Base-by-base conservation (phyloP, 2,329 filamentous ascomycete species). In the Phoma sp. region DNA sequence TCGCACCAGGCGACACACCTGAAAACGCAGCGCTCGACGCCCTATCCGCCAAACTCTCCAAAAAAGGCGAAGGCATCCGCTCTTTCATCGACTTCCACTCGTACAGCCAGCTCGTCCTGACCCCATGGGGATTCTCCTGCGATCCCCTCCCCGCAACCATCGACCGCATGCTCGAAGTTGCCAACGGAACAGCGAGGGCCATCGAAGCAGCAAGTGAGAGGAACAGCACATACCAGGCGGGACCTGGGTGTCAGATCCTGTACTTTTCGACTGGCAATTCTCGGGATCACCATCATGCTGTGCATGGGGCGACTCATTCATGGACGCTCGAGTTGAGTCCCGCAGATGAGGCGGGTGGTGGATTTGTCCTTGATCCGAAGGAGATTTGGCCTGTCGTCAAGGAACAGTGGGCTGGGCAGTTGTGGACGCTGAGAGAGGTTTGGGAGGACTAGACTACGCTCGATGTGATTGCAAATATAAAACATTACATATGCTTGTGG, bases 61-160 rank as follows among this genome's bases (percentile, higher is more conserved):
- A 73, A 1, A 65, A 65, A 8, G 63, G 62, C 2, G 74, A 79
- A 46, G 82, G 83, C 0, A 77, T 88, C 36, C 82, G 84, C 63
- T 78, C 87, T 0, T 89, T 82, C 67, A 82, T 88, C 49, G 86
- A 89, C 72, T 85, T 82, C 71, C 86, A 89, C 74, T 81, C 82
- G 0, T 89, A 86, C 69, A 81, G 80, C 22, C 85, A 88, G 67
- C 77, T 84, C 25, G 80, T 88, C 50, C 79, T 85, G 51, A 79
- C 82, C 12, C 82, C 77, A 0, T 88, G 85, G 61, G 85, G 85
- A n/a, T 73, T 75, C 38, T 72, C 80, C 2, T 68, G 64, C 43
- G 63, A 66, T 29, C 63, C 63, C 6, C 59, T 66, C 2, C 72
- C 76, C 22, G 82, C 84, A 57, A 77, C 87, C 0, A 82, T 83